Conservation (phyloP, 352 stramenopile species). For the Pythium brassicae region DNA sequence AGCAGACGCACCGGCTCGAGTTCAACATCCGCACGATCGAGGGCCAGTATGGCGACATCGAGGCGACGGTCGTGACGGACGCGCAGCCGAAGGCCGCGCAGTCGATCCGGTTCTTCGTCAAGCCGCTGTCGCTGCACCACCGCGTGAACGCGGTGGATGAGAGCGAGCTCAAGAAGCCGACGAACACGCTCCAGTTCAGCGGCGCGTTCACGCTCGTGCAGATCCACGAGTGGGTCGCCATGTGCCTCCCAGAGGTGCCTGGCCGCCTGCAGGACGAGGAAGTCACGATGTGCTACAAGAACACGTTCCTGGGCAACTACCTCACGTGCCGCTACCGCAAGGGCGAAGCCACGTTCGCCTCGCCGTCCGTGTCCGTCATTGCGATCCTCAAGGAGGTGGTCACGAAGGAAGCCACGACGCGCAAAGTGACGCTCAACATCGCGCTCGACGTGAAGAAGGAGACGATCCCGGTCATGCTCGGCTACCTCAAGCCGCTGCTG, state of each 20-base stretch:
- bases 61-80: slow-evolving; percentile 69
- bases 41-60: slow-evolving; percentile 76
- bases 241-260: slow-evolving; percentile 77
- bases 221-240: slow-evolving; percentile 82
- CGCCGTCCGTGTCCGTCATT: slow-evolving; percentile 76
- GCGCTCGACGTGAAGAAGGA: slow-evolving; percentile 80
- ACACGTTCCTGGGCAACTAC: slow-evolving; percentile 67
- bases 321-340: slow-evolving; percentile 77
- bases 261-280: slow-evolving; percentile 64
- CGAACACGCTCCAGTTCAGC: slow-evolving; percentile 65
- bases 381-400: slow-evolving; percentile 85
- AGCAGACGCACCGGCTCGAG: slow-evolving; percentile 75
- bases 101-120: slow-evolving; percentile 70
- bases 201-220: slow-evolving; percentile 78
- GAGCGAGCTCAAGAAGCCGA: slow-evolving; percentile 41
- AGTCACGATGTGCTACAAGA: slow-evolving; percentile 71
- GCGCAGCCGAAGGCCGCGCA: slow-evolving; percentile 61
- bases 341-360: slow-evolving; percentile 67
- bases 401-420: slow-evolving; percentile 75
- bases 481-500: slow-evolving; percentile 56
- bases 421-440: slow-evolving; percentile 78
- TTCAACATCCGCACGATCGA: slow-evolving; percentile 82
- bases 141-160: slow-evolving; percentile 65
- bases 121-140: slow-evolving; percentile 80
- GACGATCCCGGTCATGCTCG: slow-evolving; percentile 65